These are phyloP conservation scores for Claviceps humidiphila DNA, from an alignment of 2,329 filamentous ascomycete species.

Conservation along the genomic window DNA sequence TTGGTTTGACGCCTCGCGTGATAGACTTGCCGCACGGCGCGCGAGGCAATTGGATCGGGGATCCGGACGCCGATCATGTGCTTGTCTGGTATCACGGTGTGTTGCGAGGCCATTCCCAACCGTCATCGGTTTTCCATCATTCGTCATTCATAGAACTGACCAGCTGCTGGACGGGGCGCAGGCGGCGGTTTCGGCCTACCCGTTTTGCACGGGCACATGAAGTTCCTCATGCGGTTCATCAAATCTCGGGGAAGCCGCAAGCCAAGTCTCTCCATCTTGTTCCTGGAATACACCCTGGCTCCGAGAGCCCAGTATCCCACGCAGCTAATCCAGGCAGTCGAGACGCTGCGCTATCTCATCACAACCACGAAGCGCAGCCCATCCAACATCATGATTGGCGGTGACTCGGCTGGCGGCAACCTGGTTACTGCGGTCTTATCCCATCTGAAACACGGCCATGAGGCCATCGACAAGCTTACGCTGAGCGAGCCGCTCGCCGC, in stretches of 20 bases:
- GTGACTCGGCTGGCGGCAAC: constrained; percentile 11
- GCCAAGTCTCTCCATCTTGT: constrained; percentile 9
- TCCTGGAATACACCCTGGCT: constrained; percentile 9
- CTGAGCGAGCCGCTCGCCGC: constrained; percentile 7
- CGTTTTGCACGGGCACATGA: constrained; percentile 8
- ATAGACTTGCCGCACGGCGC: constrained; percentile 9
- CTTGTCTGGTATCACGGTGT: constrained; percentile 12
- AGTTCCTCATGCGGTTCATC: constrained; percentile 7
- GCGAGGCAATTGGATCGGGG: constrained; percentile 11
- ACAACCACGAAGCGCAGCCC: constrained; percentile 4
- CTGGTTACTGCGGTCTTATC: constrained; percentile 10
- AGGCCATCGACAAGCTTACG: constrained; percentile 6
- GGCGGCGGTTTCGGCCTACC: constrained; percentile 11
- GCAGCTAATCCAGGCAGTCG: constrained; percentile 11
- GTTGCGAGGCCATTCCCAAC: neutral
- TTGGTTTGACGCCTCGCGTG: constrained; percentile 2
- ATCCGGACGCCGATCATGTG: constrained; percentile 9
- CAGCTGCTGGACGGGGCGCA: constrained; percentile 1
- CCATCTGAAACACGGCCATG: constrained; percentile 9
- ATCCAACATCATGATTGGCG: constrained; percentile 7
- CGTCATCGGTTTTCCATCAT: neutral
- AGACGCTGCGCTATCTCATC: constrained; percentile 9
- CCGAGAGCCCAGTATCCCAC: constrained; percentile 10
- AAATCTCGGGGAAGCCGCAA: constrained; percentile 5
- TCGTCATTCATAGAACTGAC: neutral